These are phyloP conservation scores for Didymella pinodella DNA, from an alignment of 2,329 filamentous ascomycete genomes.

Conservation along the genomic window DNA sequence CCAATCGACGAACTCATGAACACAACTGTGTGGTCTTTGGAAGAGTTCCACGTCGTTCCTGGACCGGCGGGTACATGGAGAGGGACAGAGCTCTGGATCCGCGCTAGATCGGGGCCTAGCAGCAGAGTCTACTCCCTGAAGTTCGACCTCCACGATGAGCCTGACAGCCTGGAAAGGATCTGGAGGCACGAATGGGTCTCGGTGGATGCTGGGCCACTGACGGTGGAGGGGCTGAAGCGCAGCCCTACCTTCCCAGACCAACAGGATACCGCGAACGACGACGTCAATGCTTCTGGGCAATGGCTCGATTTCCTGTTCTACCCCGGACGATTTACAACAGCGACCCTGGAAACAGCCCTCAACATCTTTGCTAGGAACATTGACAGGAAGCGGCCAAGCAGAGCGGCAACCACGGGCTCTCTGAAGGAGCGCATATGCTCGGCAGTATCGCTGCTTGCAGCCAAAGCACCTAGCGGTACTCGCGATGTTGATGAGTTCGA, in stretches of 20 bases:
- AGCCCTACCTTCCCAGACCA: constrained; percentile 51
- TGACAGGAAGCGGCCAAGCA: constrained; percentile 36
- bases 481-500: constrained; percentile 81
- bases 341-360: constrained; percentile 84
- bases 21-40: constrained; percentile 61
- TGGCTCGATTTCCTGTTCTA: constrained; percentile 87
- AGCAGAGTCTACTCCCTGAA: constrained; percentile 74
- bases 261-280: constrained; percentile 44
- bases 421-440: constrained; percentile 79
- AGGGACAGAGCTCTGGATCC: constrained; percentile 57
- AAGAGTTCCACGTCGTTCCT: constrained; percentile 56
- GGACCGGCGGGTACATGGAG: constrained; percentile 48
- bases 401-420: constrained; percentile 55
- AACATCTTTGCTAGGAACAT: constrained; percentile 77
- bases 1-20: constrained; percentile 61
- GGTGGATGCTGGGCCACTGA: constrained; percentile 54
- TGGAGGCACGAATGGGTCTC: constrained; percentile 68
- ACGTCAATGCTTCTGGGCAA: constrained; percentile 69
- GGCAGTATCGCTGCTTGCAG: constrained; percentile 73
- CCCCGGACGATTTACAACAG: constrained; percentile 80
- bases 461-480: constrained; percentile 68
- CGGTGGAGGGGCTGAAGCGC: constrained; percentile 51
- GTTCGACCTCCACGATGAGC: constrained; percentile 72
- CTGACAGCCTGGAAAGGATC: constrained; percentile 67
- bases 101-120: constrained; percentile 64